Evolutionary conservation across 257 asterid species (phyloP).

Genomic region (Scutellaria galericulata): DNA sequence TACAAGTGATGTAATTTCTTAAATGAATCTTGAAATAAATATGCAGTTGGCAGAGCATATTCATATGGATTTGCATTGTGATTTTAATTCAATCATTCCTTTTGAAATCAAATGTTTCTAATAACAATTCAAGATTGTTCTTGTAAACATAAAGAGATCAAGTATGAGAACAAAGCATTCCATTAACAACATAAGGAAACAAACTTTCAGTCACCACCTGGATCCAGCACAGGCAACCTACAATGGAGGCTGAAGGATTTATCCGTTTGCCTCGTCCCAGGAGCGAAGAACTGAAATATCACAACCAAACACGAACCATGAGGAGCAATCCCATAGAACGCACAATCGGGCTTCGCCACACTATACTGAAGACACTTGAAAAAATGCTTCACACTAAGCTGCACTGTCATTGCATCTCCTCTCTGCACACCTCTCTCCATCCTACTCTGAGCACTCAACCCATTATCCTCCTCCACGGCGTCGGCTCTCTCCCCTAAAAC

Average conservation of each 20-base stretch:
- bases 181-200: background rate
- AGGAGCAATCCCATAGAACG: slow-evolving; percentile 76
- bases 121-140: too few relatives aligned
- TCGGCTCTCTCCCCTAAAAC: slow-evolving; percentile 78
- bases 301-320: slow-evolving; percentile 76
- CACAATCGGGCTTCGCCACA: slow-evolving; percentile 84
- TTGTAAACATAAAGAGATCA: too few relatives aligned
- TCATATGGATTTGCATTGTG: background rate
- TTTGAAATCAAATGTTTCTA: background rate
- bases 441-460: slow-evolving; percentile 62
- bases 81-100: background rate
- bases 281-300: slow-evolving; percentile 87
- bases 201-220: slow-evolving; percentile 62
- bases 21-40: background rate
- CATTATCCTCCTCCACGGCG: slow-evolving; percentile 46
- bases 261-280: slow-evolving; percentile 80
- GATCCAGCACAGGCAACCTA: slow-evolving; percentile 91
- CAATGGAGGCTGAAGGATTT: slow-evolving; percentile 86
- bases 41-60: background rate
- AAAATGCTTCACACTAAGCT: slow-evolving; percentile 88
- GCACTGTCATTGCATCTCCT: slow-evolving; percentile 82
- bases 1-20: background rate
- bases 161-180: background rate
- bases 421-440: slow-evolving; percentile 65
- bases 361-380: slow-evolving; percentile 80